These are phyloP conservation scores for Neurospora cerealis DNA, from an alignment of 495 filamentous ascomycete genomes.

Conservation along the genomic window DNA sequence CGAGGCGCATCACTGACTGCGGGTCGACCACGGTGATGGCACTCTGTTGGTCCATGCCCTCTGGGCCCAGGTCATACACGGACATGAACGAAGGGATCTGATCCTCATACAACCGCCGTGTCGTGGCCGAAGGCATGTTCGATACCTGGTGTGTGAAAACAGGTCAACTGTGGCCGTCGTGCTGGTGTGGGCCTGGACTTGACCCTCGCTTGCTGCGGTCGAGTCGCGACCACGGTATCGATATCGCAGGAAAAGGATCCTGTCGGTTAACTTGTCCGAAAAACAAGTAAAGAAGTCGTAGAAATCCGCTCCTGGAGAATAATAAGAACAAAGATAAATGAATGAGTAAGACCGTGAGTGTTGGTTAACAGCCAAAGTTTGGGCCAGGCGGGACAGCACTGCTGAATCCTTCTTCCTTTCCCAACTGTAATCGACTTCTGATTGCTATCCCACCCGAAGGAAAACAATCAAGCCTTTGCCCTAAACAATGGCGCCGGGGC, in stretches of 20 bases:
- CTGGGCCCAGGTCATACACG: conserved; percentile 48
- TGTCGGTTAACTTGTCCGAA: neutral
- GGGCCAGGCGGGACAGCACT: conserved; percentile 22
- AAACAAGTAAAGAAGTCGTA: neutral
- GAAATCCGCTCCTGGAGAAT: neutral
- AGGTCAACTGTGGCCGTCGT: neutral
- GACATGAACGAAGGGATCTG: conserved; percentile 67
- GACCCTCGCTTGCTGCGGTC: conserved; percentile 10
- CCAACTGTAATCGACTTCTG: neutral
- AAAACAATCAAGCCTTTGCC: neutral
- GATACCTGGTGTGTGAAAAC: neutral
- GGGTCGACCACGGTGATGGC: conserved; percentile 35
- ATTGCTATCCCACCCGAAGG: neutral
- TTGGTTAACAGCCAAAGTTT: neutral
- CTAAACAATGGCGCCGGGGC: neutral
- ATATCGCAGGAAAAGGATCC: conserved; percentile 6
- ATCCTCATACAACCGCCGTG: conserved; percentile 47
- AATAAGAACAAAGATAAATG: neutral
- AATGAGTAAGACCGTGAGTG: neutral
- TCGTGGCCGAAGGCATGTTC: conserved; percentile 46
- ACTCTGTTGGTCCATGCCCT: conserved; percentile 32
- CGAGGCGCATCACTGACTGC: conserved; percentile 30
- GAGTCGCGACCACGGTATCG: conserved; percentile 13
- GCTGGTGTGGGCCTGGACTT: neutral
- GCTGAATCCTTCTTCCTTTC: conserved; percentile 21